Percentiles rank a stretch among this genome's conserved stretches.
Evolutionary conservation across 176 grass and related monocot species (phyloP).

Genomic region (Sorghum bicolor): DNA sequence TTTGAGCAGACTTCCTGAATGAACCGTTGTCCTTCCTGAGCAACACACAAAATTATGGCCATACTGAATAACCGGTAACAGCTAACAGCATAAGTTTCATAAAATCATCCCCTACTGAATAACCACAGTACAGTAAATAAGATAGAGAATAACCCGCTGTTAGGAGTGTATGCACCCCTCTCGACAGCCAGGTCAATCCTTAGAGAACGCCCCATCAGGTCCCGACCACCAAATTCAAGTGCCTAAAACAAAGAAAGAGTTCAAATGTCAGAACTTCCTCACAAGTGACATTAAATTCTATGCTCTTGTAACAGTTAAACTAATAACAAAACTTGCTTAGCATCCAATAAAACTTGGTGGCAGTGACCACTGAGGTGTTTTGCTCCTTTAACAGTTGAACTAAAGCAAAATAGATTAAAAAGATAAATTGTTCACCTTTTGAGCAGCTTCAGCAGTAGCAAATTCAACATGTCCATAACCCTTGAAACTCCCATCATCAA

Average conservation of each 20-base stretch:
- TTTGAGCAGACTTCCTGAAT: constrained; percentile 43
- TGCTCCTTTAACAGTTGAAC: neutral
- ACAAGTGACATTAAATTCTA: neutral
- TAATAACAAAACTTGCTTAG: neutral
- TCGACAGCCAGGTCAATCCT: constrained; percentile 55
- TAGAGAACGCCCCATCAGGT: constrained; percentile 56
- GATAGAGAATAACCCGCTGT: constrained; percentile 43
- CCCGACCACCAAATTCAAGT: constrained; percentile 40
- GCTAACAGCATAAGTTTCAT: neutral
- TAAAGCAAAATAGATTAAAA: neutral
- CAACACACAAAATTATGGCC: neutral
- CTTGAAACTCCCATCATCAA: constrained; percentile 45
- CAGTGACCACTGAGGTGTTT: neutral
- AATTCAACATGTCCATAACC: constrained; percentile 88
- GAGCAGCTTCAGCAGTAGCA: constrained; percentile 53
- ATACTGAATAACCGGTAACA: neutral
- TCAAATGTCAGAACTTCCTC: neutral
- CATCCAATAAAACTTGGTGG: neutral
- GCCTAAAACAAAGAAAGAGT: constrained; percentile 40
- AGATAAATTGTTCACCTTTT: constrained; percentile 45
- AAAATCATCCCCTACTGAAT: neutral
- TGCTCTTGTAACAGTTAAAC: neutral
- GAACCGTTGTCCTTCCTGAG: constrained; percentile 57
- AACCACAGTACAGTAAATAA: neutral
- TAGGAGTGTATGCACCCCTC: constrained; percentile 46